Percentiles rank a stretch among this genome's conserved stretches.
Conservation (phyloP, 129 eudicot genomes). For the Helianthus annuus region DNA sequence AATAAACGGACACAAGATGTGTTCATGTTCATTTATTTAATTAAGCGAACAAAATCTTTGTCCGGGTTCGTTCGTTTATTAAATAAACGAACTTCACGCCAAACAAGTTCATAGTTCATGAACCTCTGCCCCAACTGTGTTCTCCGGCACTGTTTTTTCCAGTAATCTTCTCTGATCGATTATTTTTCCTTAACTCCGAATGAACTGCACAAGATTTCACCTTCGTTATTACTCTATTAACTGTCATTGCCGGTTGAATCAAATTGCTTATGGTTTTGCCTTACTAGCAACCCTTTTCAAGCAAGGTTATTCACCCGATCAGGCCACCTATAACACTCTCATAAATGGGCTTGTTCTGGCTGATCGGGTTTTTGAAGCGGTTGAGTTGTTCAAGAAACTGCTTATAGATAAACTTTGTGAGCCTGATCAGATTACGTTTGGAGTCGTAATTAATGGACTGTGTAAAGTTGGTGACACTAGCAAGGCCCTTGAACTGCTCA, state of each 20-base stretch:
- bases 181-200: neutral
- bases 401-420: conserved; percentile 16
- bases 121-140: too few relatives aligned
- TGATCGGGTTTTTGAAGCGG: conserved; percentile 30
- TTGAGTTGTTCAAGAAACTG: conserved; percentile 31
- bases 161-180: too few relatives aligned
- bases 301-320: conserved; percentile 33
- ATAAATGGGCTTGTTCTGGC: conserved; percentile 32
- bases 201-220: neutral
- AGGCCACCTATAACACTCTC: conserved; percentile 30
- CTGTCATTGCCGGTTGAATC: conserved; percentile 33
- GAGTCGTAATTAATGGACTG: conserved; percentile 35
- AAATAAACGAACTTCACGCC: too few relatives aligned
- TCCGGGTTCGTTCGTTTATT: too few relatives aligned
- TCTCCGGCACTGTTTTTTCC: too few relatives aligned
- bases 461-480: conserved; percentile 32
- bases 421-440: conserved; percentile 28
- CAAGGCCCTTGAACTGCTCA: conserved; percentile 36
- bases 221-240: conserved; percentile 12
- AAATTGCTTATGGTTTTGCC: conserved; percentile 32
- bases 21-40: too few relatives aligned
- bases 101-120: too few relatives aligned
- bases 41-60: too few relatives aligned
- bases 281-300: conserved; percentile 38
- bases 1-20: too few relatives aligned